Evolutionary conservation across 2,329 filamentous ascomycete genomes (phyloP).

Genomic region (Penicillium sp.): DNA sequence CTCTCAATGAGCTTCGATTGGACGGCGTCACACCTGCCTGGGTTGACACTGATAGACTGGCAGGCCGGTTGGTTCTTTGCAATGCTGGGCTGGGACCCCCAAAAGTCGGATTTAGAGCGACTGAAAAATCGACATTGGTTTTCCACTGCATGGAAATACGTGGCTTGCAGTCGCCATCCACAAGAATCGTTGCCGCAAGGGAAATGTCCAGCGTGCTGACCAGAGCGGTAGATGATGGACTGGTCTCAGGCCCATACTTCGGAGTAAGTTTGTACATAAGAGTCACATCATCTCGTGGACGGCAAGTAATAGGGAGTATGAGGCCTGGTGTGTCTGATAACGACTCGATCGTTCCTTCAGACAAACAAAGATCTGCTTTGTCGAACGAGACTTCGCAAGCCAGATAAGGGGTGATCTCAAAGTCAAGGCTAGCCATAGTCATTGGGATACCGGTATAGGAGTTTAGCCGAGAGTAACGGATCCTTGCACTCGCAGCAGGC

Average conservation of each 20-base stretch:
- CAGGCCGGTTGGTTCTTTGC: conserved; percentile 47
- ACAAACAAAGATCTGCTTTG: conserved; percentile 48
- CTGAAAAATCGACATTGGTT: conserved; percentile 51
- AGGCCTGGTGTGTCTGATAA: conserved; percentile 40
- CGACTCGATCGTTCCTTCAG: conserved; percentile 49
- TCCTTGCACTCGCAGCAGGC: conserved; percentile 56
- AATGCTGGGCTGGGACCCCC: conserved; percentile 47
- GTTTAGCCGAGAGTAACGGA: conserved; percentile 54
- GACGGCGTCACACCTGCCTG: conserved; percentile 19
- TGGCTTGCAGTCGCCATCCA: conserved; percentile 44
- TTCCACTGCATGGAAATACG: conserved; percentile 50
- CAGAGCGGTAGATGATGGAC: conserved; percentile 38
- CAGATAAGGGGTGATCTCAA: conserved; percentile 56
- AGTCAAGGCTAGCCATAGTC: conserved; percentile 54
- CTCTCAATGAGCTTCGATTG: conserved; percentile 37
- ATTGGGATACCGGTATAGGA: conserved; percentile 45
- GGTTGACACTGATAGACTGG: conserved; percentile 42
- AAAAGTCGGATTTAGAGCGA: conserved; percentile 48
- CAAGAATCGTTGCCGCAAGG: conserved; percentile 44
- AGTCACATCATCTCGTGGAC: conserved; percentile 57
- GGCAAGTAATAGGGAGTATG: conserved; percentile 42
- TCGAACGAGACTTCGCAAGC: conserved; percentile 52
- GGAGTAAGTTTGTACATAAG: conserved; percentile 55
- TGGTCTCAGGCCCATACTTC: conserved; percentile 37
- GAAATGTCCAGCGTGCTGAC: conserved; percentile 49